phyloP scores from a whole-genome alignment of 495 filamentous ascomycete genomes.

The Neurospora tetraspora region DNA sequence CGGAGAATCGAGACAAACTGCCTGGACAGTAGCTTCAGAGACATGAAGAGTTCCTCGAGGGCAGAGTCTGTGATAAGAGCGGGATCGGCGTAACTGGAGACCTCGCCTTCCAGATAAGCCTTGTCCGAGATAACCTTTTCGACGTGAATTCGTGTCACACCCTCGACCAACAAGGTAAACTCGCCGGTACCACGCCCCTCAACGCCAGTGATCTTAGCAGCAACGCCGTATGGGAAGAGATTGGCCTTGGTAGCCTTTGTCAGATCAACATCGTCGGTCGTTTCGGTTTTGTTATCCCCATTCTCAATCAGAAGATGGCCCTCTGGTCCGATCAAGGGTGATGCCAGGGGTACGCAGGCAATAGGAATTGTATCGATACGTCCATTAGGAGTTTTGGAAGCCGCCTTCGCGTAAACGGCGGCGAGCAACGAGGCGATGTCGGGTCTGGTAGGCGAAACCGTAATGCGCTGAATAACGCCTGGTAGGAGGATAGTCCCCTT shows the following conservation, averaged over 20 bases:
- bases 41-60: slow-evolving; percentile 59
- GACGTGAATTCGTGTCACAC: slow-evolving; percentile 64
- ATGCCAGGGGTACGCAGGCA: slow-evolving; percentile 72
- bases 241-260: slow-evolving; percentile 55
- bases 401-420: slow-evolving; percentile 57
- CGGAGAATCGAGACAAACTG: slow-evolving; percentile 74
- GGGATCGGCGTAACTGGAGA: slow-evolving; percentile 29
- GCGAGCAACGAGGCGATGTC: slow-evolving; percentile 78
- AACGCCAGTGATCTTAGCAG: slow-evolving; percentile 74
- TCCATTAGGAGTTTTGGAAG: slow-evolving; percentile 51
- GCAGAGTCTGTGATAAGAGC: slow-evolving; percentile 34
- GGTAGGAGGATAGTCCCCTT: slow-evolving; percentile 70
- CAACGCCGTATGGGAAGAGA: slow-evolving; percentile 64
- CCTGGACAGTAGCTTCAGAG: slow-evolving; percentile 69
- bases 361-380: slow-evolving; percentile 57
- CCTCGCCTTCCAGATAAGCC: slow-evolving; percentile 76
- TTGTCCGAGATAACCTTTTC: slow-evolving; percentile 66
- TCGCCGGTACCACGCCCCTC: slow-evolving; percentile 72
- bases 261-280: slow-evolving; percentile 25
- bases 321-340: slow-evolving; percentile 53
- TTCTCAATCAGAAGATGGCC: slow-evolving; percentile 61
- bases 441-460: slow-evolving; percentile 59
- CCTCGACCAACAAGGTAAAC: slow-evolving; percentile 76
- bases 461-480: slow-evolving; percentile 65
- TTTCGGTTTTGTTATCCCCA: slow-evolving; percentile 29